Evolutionary conservation across 371 early-diverging fungal species (phyloP), one percentile per base, ranked within the genome.

Genomic region (Rhizopus microsporus): DNA sequence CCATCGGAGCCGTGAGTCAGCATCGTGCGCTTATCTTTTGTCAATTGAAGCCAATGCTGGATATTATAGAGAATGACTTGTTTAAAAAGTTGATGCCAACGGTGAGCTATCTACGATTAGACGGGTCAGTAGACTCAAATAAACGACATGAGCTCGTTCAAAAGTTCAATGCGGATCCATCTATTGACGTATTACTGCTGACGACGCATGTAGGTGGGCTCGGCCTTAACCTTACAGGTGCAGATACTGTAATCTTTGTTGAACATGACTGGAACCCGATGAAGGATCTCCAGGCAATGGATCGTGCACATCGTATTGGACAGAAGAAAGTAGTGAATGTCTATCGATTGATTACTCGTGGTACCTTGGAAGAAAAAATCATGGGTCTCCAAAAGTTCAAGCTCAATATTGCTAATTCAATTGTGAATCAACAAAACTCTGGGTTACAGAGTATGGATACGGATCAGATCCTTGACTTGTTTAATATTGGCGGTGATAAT

Each of bases 181-280:
- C 92, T n/a, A 96, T 97, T 60, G 96, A 95, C 66, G 88, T 96
- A 4, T 75, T 99, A 37, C 79, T 99, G 23, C 77, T 99, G 47
- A 99, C 99, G 30, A 99, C 99, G 0, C 93, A 91, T 52, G 97
- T 98, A 13, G 99, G 99, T 68, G 99, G 99, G 3, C 80, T 99
- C 7, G 99, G 99, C 3, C 83, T 99, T 4, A 99, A 99, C 62
- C 72, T 99, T 63, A 99, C 99, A 5, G 97, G 97, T 9, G 99
- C 99, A 5, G 98, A 99, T 67, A 98, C 97, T 2, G 99, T 99
- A 6, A 97, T 99, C 33, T 98, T 99, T 85, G 97, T 98, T 12
- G 99, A 99, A 74, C 99, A 99, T 74, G 99, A 99, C 68, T 99
- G 99, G 95, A 99, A 99, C 73, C 99, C 99, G 2, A 96, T 96